A percentile compares a stretch with the other conserved stretches of the same genome.
phyloP scores from a whole-genome alignment of 495 filamentous ascomycete genomes.

The Aspergillus olivimuriae region DNA sequence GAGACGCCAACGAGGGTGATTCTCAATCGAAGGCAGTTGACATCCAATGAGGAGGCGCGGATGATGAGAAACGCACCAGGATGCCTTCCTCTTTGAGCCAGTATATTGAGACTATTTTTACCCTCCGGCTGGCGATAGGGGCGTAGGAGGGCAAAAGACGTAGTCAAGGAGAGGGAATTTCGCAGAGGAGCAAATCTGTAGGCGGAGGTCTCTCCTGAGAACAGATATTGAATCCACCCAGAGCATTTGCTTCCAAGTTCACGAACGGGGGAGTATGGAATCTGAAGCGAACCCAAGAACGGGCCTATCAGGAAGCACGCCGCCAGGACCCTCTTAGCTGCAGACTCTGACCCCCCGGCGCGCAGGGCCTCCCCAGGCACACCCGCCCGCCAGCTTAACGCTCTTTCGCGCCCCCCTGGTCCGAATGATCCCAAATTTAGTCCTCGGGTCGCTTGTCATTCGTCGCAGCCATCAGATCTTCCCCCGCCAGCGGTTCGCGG shows the following conservation, averaged over 20 bases:
- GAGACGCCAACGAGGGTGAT: no score
- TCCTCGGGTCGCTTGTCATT: constrained; percentile 11
- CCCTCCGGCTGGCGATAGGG: no score
- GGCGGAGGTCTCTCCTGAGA: no score
- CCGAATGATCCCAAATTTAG: constrained; percentile 19
- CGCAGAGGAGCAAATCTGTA: no score
- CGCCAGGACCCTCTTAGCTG: no score
- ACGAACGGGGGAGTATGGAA: no score
- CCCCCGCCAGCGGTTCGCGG: constrained; percentile 18
- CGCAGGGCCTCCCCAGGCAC: neutral
- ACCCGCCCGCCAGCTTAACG: neutral
- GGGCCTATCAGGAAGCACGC: no score
- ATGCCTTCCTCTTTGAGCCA: neutral
- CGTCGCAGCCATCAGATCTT: constrained; percentile 13
- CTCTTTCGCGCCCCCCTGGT: neutral
- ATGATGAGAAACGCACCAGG: neutral
- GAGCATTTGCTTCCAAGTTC: no score
- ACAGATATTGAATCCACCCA: no score
- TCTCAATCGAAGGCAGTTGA: neutral
- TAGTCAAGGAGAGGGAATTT: no score
- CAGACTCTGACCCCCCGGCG: constrained; percentile 1
- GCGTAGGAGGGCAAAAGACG: no score
- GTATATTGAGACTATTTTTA: neutral
- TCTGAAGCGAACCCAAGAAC: no score
- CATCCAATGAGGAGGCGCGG: constrained; percentile 3